Evolutionary conservation across 805 yeast genomes (phyloP), one percentile per base, ranked within the genome.

Genomic region (Starmerella bacillaris): DNA sequence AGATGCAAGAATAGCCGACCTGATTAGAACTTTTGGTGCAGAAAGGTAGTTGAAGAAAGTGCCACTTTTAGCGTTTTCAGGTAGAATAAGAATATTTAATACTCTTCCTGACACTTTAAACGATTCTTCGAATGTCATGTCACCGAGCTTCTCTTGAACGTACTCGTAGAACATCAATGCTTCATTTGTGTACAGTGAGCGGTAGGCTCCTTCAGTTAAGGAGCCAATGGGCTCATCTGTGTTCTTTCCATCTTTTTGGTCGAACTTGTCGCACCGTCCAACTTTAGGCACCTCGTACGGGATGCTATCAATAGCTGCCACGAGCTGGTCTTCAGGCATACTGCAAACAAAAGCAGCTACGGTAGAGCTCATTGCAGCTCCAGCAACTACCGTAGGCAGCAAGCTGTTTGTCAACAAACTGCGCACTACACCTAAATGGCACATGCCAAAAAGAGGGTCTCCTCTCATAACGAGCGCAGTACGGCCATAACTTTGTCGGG

Each of bases 381-480:
- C 98, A 5, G 86, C 78, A 17, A 86, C 71, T 2, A 89, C 78
- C 28, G 77, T 60, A 0, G 98, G 98, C 34, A 89, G 60, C 26
- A 84, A 57, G 1, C 78, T 75, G 42, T 76, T 72, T 43, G 67
- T 66, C 40, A 75, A 68, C n/a, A 89, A 60, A 0, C 89, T 86
- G 42, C 77, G 76, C 6, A 86, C 78, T 1, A 84, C 94, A 2
- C 98, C 98, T 24, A 89, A 52, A 54, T 89, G 98, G 48, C 93
- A 84, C 41, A 89, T 59, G 0, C 98, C 96, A 58, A 86, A 89
- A 17, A 89, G 58, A 0, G 95, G 78, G 2, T 98, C 96, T 20
- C 98, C 98, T 56, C 89, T 95, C 18, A 89, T 60, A 26, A 86
- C 70, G 37, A 89, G 61, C 0, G 95, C 95, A 0, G 96, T 82